Base-by-base conservation (phyloP, 352 stramenopile genomes). In the Globisporangium lucens region DNA sequence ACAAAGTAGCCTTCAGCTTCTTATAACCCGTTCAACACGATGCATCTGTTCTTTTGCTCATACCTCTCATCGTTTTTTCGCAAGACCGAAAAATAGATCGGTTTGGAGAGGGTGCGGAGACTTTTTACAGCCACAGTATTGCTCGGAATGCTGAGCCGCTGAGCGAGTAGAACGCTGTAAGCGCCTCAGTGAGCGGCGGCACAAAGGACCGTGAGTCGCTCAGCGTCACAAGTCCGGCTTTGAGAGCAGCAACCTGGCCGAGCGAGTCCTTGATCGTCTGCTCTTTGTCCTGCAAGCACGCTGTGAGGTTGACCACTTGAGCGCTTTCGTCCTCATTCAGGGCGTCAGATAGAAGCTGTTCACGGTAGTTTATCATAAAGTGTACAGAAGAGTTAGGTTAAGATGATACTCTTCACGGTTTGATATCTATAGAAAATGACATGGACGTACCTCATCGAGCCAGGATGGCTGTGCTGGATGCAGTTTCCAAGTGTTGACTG, bases 191-290 rank as follows among this genome's bases (percentile, higher is more conserved):
- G 41, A 71, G 30, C 17, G 38, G n/a, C 20, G 36, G 20, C 13
- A 67, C 13, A 8, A 51, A 58, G 8, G 13, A 51, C 30, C 52
- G 13, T 22, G 30, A 35, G 15, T 53, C 43, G 9, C 12, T 22
- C 6, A 67, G 30, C 10, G 49, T 33, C 38, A 71, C 59, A n/a
- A 71, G 30, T 47, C 59, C 59, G 3, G 10, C 38, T 15, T 46
- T 60, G 9, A 71, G 51, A 27, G 29, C 41, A 1, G 51, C 13
- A 10, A 67, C 55, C 22, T 66, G 66, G 13, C 64, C 59, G n/a
- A 71, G 67, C n/a, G 66, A 66, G 36, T 63, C 52, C 20, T 38
- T 53, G 10, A 71, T 62, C n/a, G 20, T n/a, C 9, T 66, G 41
- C 17, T 52, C 38, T 49, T 66, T 63, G 59, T 22, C 43, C n/a